These are phyloP conservation scores for Azolla pinnata DNA, from an alignment of 75 land plant species.

Conservation along the genomic window DNA sequence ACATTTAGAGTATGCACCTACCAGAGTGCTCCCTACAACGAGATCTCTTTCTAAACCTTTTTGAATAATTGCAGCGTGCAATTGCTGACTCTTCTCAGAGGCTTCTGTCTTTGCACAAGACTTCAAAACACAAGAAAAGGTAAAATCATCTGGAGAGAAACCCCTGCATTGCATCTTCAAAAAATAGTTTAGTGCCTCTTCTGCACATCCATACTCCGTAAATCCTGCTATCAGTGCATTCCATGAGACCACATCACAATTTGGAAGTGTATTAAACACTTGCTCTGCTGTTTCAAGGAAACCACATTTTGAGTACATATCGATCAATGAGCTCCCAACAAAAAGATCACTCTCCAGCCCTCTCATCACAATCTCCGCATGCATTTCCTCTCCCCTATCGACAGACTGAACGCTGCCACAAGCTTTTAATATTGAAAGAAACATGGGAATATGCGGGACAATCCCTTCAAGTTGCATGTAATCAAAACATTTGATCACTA, in stretches of 20 bases:
- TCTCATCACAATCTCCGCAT: conserved; percentile 23
- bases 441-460: not conserved
- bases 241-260: conserved; percentile 9
- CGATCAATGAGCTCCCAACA: conserved; percentile 9
- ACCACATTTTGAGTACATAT: conserved; percentile 19
- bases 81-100: conserved; percentile 12
- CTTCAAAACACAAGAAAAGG: conserved; percentile 37
- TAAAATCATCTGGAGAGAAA: conserved; percentile 24
- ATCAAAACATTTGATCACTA: conserved; percentile 4
- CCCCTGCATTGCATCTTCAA: conserved; percentile 12
- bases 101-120: conserved; percentile 27
- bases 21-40: conserved; percentile 35
- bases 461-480: not conserved
- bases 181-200: conserved; percentile 8
- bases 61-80: conserved; percentile 39
- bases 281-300: conserved; percentile 7
- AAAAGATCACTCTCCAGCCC: conserved; percentile 16
- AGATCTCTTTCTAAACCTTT: conserved; percentile 17
- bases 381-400: conserved; percentile 22
- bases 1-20: conserved; percentile 45
- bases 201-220: not conserved
- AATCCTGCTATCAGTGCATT: conserved; percentile 11
- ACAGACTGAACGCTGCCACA: not conserved
- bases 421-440: not conserved
- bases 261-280: conserved; percentile 8